Percentiles rank a stretch among this genome's conserved stretches.
phyloP scores from a whole-genome alignment of 257 asterid species.

The Scutellaria barbata region DNA sequence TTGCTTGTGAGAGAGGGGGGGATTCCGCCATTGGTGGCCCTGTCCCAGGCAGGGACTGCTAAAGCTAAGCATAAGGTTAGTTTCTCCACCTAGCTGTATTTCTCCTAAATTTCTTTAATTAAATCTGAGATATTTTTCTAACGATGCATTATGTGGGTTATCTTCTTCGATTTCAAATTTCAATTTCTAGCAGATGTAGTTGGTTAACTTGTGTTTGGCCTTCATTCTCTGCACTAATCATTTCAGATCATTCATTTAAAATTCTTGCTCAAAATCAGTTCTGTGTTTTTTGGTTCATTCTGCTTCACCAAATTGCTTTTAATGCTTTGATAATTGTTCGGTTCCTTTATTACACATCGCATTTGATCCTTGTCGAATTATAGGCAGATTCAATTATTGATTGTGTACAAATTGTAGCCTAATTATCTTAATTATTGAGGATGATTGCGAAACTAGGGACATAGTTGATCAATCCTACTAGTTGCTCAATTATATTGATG shows the following conservation, averaged over 20 bases:
- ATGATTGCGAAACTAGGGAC: slow-evolving; percentile 31
- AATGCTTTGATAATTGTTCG: slow-evolving; percentile 3
- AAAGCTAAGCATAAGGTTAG: slow-evolving; percentile 96
- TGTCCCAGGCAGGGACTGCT: slow-evolving; percentile 83
- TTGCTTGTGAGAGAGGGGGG: slow-evolving; percentile 96
- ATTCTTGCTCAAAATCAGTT: slow-evolving; percentile 11
- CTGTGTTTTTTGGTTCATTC: slow-evolving; percentile 8
- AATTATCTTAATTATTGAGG: slow-evolving; percentile 31
- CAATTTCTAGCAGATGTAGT: not conserved
- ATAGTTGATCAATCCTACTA: slow-evolving; percentile 19
- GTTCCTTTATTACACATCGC: slow-evolving; percentile 14
- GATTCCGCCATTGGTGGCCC: slow-evolving; percentile 92
- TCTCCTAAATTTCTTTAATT: not conserved
- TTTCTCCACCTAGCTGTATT: not conserved
- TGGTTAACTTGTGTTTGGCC: slow-evolving; percentile 3
- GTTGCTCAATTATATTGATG: slow-evolving; percentile 32
- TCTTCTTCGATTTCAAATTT: slow-evolving; percentile 6
- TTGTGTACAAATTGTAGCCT: slow-evolving; percentile 18
- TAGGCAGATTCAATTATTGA: not conserved
- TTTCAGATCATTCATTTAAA: slow-evolving; percentile 18
- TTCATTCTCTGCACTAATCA: slow-evolving; percentile 1
- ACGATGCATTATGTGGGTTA: not conserved
- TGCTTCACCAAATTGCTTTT: slow-evolving; percentile 18
- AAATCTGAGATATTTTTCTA: slow-evolving; percentile 1
- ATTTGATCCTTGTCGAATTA: slow-evolving; percentile 24